Evolutionary conservation across 805 yeast species (phyloP), one percentile per base, ranked within the genome.

Genomic region (Diddensiella caesifluorescens): DNA sequence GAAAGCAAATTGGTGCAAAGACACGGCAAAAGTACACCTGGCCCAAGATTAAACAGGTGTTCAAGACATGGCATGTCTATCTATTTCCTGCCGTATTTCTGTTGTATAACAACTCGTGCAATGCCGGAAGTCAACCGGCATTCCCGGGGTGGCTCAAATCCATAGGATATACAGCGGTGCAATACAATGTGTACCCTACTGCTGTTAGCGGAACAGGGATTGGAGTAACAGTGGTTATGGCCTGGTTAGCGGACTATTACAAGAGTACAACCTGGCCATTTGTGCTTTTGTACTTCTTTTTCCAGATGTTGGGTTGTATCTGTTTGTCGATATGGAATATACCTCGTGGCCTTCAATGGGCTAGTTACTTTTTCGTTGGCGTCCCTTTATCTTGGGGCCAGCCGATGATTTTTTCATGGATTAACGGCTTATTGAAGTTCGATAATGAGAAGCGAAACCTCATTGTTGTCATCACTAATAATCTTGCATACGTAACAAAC

Each of bases 351-450:
- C 64, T 69, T 27, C 76, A 74, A 44, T 75, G 78, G 75, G 57
- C 70, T 6, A 61, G 70, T 10, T 77, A 73, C 54, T 74, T 68
- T 48, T 47, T 74, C 35, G 56, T 69, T 2, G 75, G 75, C 2
- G 54, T 70, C 12, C 77, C 78, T 6, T 60, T 70, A 0, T 53
- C 71, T 2, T 69, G 69, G 70, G 80, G 78, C 1, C 80, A 73
- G 58, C 79, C 80, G 2, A 66, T 71, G 48, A 71, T 75, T 10
- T 75, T 69, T 46, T 63, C 77, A 2, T 77, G 81, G 82, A 68
- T 75, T 27, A 76, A 76, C 52, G 60, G 74, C 27, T 51, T 69
- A 20, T 53, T 76, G 15, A 62, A 63, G 20, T 54, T 62, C 5
- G 70, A 71, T 45, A 75, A 71, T 52, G 54, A 50, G 35, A 50